A percentile compares a stretch with the other conserved stretches of the same genome.
phyloP scores from a whole-genome alignment of 495 filamentous ascomycete species.

The Penicillium crystallinum region DNA sequence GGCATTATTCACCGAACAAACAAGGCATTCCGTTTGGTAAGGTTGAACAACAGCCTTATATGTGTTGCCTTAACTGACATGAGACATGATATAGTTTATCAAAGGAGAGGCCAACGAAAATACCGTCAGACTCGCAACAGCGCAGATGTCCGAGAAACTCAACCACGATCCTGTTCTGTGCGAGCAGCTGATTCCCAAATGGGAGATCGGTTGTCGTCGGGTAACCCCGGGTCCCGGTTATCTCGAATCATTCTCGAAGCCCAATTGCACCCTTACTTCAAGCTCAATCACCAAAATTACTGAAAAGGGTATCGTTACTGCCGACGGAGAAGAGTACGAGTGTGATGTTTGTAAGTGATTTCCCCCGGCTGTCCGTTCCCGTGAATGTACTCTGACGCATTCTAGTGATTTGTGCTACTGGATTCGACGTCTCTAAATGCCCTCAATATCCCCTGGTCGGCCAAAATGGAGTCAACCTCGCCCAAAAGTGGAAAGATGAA shows the following conservation, averaged over 20 bases:
- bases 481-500: conserved; percentile 28
- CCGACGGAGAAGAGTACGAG: conserved; percentile 38
- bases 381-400: neutral
- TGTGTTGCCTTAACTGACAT: neutral
- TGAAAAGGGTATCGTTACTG: conserved; percentile 39
- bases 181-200: conserved; percentile 42
- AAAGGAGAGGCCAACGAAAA: conserved; percentile 20
- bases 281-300: conserved; percentile 26
- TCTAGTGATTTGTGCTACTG: neutral
- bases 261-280: conserved; percentile 26
- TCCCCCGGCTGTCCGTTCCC: neutral
- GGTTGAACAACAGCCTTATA: neutral
- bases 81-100: conserved; percentile 14
- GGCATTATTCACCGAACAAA: conserved; percentile 28
- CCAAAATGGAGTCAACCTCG: conserved; percentile 28
- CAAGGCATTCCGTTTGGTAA: conserved; percentile 26
- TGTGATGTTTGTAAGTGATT: conserved; percentile 34
- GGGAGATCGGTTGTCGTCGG: conserved; percentile 44
- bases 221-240: conserved; percentile 42
- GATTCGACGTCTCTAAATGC: conserved; percentile 25
- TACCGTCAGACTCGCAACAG: conserved; percentile 12
- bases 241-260: conserved; percentile 32
- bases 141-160: conserved; percentile 35
- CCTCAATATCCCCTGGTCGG: conserved; percentile 37
- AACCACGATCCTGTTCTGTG: conserved; percentile 29